These are phyloP conservation scores for Meira miltonrushii DNA, from an alignment of 1,284 basidiomycete genomes.

Conservation along the genomic window DNA sequence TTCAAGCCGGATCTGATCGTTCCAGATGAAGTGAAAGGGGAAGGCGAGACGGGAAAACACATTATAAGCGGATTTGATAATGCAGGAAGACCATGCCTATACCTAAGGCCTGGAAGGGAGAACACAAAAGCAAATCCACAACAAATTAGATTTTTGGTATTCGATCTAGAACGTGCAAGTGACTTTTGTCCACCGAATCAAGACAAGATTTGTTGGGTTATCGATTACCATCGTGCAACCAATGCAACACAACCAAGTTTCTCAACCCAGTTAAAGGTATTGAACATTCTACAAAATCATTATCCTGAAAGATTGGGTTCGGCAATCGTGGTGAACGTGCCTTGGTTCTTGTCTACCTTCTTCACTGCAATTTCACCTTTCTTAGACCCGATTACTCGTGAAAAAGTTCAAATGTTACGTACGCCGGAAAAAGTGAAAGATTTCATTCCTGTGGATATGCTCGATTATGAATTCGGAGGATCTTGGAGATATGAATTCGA, in stretches of 20 bases:
- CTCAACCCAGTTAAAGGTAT: conserved; percentile 56
- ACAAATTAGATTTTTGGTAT: conserved; percentile 48
- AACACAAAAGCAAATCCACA: conserved; percentile 40
- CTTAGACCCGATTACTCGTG: conserved; percentile 80
- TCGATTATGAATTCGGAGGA: conserved; percentile 72
- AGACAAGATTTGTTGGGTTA: conserved; percentile 38
- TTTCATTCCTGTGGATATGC: conserved; percentile 68
- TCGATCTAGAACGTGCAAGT: conserved; percentile 39
- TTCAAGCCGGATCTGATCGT: conserved; percentile 47
- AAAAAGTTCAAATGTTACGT: conserved; percentile 82
- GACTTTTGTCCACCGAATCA: conserved; percentile 41
- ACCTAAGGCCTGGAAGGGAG: conserved; percentile 45
- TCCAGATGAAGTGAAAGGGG: conserved; percentile 34
- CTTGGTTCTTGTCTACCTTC: conserved; percentile 54
- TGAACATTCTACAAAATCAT: conserved; percentile 80
- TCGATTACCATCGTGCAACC: conserved; percentile 38
- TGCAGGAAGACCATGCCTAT: conserved; percentile 41
- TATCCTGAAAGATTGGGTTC: conserved; percentile 84
- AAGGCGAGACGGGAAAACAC: conserved; percentile 47
- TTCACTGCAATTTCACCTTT: conserved; percentile 81
- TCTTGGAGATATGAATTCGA: conserved; percentile 72
- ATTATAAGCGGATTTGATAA: conserved; percentile 46
- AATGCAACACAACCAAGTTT: conserved; percentile 36
- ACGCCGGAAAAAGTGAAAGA: conserved; percentile 61
- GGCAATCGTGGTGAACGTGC: conserved; percentile 77